A percentile compares a stretch with the other conserved stretches of the same genome.
Evolutionary conservation across 2,329 filamentous ascomycete genomes (phyloP).

Genomic region (Colletotrichum sp.): DNA sequence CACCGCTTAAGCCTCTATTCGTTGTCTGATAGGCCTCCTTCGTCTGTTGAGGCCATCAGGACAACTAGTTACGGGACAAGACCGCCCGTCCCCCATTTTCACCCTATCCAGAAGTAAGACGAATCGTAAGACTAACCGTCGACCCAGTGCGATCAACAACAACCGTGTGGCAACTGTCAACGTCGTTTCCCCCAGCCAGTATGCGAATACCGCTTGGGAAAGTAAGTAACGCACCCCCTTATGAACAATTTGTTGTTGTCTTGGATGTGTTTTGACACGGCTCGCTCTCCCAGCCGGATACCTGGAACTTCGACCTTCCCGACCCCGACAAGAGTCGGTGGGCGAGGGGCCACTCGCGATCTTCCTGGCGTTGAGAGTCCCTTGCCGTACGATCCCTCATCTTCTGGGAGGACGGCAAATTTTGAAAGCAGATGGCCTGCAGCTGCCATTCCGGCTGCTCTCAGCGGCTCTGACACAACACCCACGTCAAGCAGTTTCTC

Average conservation of each 20-base stretch:
- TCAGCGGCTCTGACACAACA: neutral
- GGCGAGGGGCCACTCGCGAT: neutral
- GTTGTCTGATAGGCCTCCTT: neutral
- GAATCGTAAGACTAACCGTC: neutral
- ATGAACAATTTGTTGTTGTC: neutral
- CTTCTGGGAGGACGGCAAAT: neutral
- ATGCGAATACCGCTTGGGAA: constrained; percentile 49
- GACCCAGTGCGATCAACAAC: constrained; percentile 56
- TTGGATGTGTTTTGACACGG: neutral
- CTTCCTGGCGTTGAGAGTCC: constrained; percentile 22
- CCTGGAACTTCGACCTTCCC: constrained; percentile 12
- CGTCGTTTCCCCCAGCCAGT: constrained; percentile 56
- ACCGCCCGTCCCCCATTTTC: neutral
- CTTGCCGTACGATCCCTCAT: constrained; percentile 20
- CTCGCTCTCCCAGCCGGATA: neutral
- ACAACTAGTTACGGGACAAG: neutral
- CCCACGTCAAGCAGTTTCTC: neutral
- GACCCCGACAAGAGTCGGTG: neutral
- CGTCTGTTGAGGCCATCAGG: neutral
- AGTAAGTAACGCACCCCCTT: constrained; percentile 23
- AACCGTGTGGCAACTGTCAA: constrained; percentile 59
- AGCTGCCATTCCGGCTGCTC: neutral
- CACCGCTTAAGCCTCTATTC: neutral
- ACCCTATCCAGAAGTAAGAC: neutral
- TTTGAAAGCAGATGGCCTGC: neutral